phyloP scores from a whole-genome alignment of 2,329 filamentous ascomycete species.

The Stachybotrys echinatus region DNA sequence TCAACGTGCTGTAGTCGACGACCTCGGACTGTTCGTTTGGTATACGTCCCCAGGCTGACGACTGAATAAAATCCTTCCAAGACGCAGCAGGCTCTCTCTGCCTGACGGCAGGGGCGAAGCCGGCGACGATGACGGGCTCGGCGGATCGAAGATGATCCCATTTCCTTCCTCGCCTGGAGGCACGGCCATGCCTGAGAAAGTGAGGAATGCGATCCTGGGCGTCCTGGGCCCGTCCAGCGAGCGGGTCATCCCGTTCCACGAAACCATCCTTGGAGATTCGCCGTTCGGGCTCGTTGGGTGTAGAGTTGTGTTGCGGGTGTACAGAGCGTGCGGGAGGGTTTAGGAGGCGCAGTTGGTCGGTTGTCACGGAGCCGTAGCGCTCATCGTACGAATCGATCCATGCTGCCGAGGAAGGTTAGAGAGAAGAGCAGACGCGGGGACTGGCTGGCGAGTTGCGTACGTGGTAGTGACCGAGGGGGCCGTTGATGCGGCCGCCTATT shows the following conservation, averaged over 20 bases:
- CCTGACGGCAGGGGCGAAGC: slow-evolving; percentile 32
- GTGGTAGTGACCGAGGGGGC: slow-evolving; percentile 19
- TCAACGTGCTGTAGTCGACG: slow-evolving; percentile 38
- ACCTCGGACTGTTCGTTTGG: slow-evolving; percentile 42
- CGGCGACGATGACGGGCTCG: slow-evolving; percentile 54
- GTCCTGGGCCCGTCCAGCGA: slow-evolving; percentile 26
- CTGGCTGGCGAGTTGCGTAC: slow-evolving; percentile 11
- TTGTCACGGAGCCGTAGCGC: slow-evolving; percentile 28
- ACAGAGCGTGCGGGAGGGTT: slow-evolving; percentile 31
- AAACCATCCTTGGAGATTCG: slow-evolving; percentile 45
- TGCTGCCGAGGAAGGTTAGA: slow-evolving; percentile 24
- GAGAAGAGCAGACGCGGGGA: neutral
- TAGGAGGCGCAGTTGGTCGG: slow-evolving; percentile 33
- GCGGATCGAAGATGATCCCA: slow-evolving; percentile 56
- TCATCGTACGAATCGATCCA: slow-evolving; percentile 46
- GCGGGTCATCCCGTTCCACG: slow-evolving; percentile 33
- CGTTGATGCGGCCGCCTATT: slow-evolving; percentile 7
- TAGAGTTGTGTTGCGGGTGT: slow-evolving; percentile 35
- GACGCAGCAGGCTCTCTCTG: slow-evolving; percentile 32
- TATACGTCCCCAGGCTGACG: slow-evolving; percentile 45
- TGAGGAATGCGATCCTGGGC: slow-evolving; percentile 34
- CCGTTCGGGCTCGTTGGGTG: slow-evolving; percentile 30
- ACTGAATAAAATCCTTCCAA: slow-evolving; percentile 50
- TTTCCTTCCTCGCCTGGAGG: slow-evolving; percentile 41
- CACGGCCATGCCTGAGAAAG: slow-evolving; percentile 42